Evolutionary conservation across 2,329 filamentous ascomycete species (phyloP).

Genomic region (Fusarium miscanthi): DNA sequence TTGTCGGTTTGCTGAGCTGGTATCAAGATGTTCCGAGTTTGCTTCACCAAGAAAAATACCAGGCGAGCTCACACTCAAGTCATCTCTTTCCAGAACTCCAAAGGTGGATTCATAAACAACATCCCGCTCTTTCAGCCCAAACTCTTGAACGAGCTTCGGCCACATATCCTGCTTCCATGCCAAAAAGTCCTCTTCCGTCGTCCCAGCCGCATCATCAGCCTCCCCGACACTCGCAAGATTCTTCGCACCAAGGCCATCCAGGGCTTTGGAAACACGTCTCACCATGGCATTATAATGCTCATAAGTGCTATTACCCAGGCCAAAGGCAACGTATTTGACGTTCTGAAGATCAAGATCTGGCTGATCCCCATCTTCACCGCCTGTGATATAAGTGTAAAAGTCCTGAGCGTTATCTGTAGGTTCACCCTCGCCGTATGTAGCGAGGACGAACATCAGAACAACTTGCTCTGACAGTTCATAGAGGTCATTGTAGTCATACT

Average conservation of each 20-base stretch:
- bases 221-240: not conserved
- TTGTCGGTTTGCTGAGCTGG: not conserved
- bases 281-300: not conserved
- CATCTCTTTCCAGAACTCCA: not conserved
- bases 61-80: not conserved
- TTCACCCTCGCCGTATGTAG: not conserved
- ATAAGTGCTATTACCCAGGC: not conserved
- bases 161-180: slow-evolving; percentile 4
- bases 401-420: not conserved
- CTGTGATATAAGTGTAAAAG: not conserved
- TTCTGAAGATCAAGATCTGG: not conserved
- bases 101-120: not conserved
- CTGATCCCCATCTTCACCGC: not conserved
- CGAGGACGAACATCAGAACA: not conserved
- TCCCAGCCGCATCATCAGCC: not conserved
- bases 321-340: not conserved
- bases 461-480: not conserved
- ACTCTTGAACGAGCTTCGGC: not conserved
- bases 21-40: not conserved
- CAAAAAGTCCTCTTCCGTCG: not conserved
- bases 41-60: not conserved
- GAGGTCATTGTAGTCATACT: not conserved
- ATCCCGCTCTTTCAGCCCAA: not conserved
- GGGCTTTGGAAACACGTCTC: not conserved
- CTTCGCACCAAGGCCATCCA: not conserved